Evolutionary conservation across 805 yeast species (phyloP).

Genomic region (Lipomyces starkeyi): DNA sequence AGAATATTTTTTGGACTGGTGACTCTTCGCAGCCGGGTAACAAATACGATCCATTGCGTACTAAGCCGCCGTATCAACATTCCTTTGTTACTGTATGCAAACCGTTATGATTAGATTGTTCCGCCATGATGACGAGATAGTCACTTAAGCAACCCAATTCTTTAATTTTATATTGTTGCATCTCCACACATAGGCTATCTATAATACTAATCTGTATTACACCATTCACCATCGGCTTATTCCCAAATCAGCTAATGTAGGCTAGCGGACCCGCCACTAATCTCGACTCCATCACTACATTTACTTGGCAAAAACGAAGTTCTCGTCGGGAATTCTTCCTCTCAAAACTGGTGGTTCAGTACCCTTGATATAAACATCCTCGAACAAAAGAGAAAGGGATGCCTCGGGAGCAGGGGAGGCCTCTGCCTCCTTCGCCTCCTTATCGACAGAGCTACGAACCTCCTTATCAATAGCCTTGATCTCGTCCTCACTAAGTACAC

Average conservation of each 20-base stretch:
- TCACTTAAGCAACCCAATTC: neutral
- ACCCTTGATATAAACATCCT: constrained; percentile 96
- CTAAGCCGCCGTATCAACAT: neutral
- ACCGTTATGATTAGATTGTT: neutral
- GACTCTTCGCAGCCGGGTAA: neutral
- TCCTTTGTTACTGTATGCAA: neutral
- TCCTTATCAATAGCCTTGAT: constrained; percentile 93
- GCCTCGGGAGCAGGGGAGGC: constrained; percentile 95
- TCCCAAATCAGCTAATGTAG: neutral
- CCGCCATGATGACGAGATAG: neutral
- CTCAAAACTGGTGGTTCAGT: constrained; percentile 89
- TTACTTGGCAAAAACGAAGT: constrained; percentile 70
- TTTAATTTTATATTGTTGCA: neutral
- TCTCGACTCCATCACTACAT: neutral
- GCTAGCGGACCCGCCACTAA: constrained; percentile 34
- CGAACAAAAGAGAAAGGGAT: constrained; percentile 89
- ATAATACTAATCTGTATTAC: neutral
- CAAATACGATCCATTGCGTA: neutral
- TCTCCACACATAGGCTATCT: neutral
- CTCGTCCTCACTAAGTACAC: constrained; percentile 92
- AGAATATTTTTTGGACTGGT: neutral
- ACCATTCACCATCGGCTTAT: neutral
- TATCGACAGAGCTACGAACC: constrained; percentile 93
- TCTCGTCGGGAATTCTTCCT: constrained; percentile 96
- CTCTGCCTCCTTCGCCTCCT: constrained; percentile 93